phyloP scores from a whole-genome alignment of 2,329 filamentous ascomycete genomes.

The Fusarium pininemorale region DNA sequence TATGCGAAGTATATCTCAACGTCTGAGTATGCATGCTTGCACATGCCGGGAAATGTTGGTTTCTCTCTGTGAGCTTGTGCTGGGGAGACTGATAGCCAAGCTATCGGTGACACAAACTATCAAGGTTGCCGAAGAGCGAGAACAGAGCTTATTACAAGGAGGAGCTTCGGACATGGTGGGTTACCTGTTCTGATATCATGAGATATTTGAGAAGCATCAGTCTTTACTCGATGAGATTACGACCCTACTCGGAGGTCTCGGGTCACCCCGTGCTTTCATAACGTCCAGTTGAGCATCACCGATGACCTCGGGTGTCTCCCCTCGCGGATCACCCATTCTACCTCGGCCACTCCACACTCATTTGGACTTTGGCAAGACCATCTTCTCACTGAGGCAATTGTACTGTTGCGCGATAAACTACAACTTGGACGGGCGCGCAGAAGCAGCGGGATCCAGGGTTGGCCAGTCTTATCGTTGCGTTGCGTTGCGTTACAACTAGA shows the following conservation, averaged over 20 bases:
- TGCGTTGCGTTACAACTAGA: background rate
- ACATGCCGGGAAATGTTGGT: conserved; percentile 11
- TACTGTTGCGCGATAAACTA: background rate
- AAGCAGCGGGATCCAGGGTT: background rate
- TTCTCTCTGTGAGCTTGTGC: background rate
- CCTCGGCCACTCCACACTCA: background rate
- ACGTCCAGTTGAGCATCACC: conserved; percentile 2
- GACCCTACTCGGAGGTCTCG: conserved; percentile 6
- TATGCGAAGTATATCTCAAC: conserved; percentile 24
- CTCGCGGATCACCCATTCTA: background rate
- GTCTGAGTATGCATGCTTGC: conserved; percentile 20
- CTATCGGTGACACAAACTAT: background rate
- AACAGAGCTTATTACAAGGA: background rate
- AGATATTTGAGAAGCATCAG: conserved; percentile 18
- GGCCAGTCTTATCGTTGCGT: background rate
- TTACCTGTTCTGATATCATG: conserved; percentile 9
- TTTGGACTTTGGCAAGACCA: background rate
- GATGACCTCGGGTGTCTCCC: conserved; percentile 2
- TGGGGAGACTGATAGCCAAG: background rate
- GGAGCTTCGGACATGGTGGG: conserved; percentile 1
- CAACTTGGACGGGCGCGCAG: background rate
- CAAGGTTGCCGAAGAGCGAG: background rate
- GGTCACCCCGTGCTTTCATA: conserved; percentile 10
- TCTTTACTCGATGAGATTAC: background rate
- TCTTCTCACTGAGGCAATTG: background rate